phyloP scores from a whole-genome alignment of 2,329 filamentous ascomycete genomes.

The Colletotrichum lindemuthianum region DNA sequence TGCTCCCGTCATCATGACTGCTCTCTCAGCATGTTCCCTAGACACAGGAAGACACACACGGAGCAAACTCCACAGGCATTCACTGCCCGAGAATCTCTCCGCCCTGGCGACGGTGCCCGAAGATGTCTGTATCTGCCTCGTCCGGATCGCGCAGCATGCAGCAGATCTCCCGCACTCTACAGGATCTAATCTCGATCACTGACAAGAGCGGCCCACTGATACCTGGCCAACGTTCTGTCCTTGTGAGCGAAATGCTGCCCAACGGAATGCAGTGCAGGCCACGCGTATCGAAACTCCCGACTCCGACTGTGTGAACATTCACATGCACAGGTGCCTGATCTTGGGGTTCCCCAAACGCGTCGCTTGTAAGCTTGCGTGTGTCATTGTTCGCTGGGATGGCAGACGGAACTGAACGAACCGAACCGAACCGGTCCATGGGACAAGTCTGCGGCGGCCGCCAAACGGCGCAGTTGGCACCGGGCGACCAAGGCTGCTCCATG shows the following conservation, averaged over 20 bases:
- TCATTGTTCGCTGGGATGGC: neutral
- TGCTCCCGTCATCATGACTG: conserved; percentile 9
- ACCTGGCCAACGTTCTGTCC: conserved; percentile 7
- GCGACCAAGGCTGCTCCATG: neutral
- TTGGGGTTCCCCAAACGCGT: neutral
- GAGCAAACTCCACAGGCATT: neutral
- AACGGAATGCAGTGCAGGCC: conserved; percentile 2
- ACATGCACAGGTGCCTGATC: neutral
- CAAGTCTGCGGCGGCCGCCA: conserved; percentile 11
- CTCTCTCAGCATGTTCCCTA: neutral
- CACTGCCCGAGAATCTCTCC: neutral
- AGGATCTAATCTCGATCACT: conserved; percentile 29
- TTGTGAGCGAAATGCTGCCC: neutral
- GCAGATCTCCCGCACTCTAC: conserved; percentile 30
- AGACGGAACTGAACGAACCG: neutral
- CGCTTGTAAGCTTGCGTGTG: neutral
- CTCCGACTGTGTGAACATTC: conserved; percentile 1
- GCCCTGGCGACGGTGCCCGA: neutral
- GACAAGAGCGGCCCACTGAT: conserved; percentile 7
- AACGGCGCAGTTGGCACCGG: neutral
- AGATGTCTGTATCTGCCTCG: neutral
- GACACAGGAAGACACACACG: neutral
- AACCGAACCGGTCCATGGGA: conserved; percentile 7
- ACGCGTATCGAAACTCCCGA: neutral
- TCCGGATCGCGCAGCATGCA: conserved; percentile 21